Evolutionary conservation across 2,329 filamentous ascomycete genomes (phyloP).

Genomic region (Penicillium sp.): DNA sequence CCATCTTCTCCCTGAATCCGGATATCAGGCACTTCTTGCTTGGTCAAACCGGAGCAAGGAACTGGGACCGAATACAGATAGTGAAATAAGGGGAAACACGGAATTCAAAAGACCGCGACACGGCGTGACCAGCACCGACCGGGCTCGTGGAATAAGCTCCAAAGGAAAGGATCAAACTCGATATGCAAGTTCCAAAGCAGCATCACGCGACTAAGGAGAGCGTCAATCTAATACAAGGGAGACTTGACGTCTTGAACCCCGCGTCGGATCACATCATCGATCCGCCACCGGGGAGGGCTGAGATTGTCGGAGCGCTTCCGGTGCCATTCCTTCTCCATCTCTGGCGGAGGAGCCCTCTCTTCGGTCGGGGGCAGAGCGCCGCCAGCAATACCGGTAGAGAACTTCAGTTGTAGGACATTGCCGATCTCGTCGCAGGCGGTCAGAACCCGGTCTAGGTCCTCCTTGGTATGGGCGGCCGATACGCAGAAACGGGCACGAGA

Average conservation of each 20-base stretch:
- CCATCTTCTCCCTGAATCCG: not conserved
- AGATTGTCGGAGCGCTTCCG: constrained; percentile 50
- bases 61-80: constrained; percentile 7
- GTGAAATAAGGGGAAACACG: constrained; percentile 22
- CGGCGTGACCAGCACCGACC: constrained; percentile 44
- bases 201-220: constrained; percentile 17
- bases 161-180: constrained; percentile 11
- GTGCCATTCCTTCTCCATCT: constrained; percentile 66
- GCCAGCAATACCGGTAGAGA: constrained; percentile 91
- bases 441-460: constrained; percentile 87
- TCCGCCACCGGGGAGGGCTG: constrained; percentile 69
- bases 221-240: constrained; percentile 56
- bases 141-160: constrained; percentile 16
- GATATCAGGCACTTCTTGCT: not conserved
- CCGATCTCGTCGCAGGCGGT: constrained; percentile 89
- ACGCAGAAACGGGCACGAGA: constrained; percentile 95
- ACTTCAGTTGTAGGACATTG: constrained; percentile 88
- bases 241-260: constrained; percentile 72
- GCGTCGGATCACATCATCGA: constrained; percentile 67
- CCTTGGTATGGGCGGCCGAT: constrained; percentile 94
- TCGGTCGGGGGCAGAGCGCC: constrained; percentile 73
- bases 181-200: constrained; percentile 12
- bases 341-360: constrained; percentile 56
- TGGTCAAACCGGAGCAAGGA: constrained; percentile 5
- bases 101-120: constrained; percentile 12